These are phyloP conservation scores for Trichoderma sp. DNA, from an alignment of 2,329 filamentous ascomycete species.

Conservation along the genomic window DNA sequence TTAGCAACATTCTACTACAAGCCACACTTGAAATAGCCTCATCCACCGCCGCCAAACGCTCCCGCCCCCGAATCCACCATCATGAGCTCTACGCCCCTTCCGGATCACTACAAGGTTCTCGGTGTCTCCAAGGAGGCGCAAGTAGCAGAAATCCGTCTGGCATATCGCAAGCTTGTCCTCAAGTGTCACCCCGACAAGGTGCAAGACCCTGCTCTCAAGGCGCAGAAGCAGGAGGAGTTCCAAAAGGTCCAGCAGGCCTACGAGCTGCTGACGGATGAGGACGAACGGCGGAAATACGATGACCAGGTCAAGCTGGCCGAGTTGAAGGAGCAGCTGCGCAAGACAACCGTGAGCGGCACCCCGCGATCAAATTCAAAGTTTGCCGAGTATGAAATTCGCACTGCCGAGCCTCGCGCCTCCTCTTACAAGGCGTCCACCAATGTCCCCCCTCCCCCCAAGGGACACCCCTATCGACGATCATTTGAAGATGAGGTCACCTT, in stretches of 20 bases:
- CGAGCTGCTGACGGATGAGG: conserved; percentile 79
- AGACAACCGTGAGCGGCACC: conserved; percentile 37
- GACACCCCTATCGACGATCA: conserved; percentile 39
- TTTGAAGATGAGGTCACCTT: conserved; percentile 47
- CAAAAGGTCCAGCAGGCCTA: conserved; percentile 91
- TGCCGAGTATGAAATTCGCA: conserved; percentile 47
- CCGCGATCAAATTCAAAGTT: conserved; percentile 39
- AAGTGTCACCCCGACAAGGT: conserved; percentile 92
- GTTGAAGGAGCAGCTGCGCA: conserved; percentile 54
- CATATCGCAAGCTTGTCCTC: conserved; percentile 81
- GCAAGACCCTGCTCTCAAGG: conserved; percentile 71
- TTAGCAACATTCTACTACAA: background rate
- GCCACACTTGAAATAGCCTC: conserved; percentile 12
- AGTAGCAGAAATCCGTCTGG: conserved; percentile 67
- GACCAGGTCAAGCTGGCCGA: conserved; percentile 66
- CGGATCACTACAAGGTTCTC: conserved; percentile 77
- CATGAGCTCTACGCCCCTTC: conserved; percentile 49
- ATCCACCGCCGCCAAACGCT: background rate
- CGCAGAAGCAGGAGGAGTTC: conserved; percentile 79
- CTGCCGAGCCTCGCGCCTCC: conserved; percentile 47
- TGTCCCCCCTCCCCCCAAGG: conserved; percentile 31
- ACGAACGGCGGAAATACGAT: conserved; percentile 71
- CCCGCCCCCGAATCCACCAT: conserved; percentile 19
- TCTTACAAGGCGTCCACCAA: conserved; percentile 38
- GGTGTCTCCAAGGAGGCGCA: conserved; percentile 71